phyloP scores from a whole-genome alignment of 1,139 yeast genomes.

The Suhomyces wounanorum region DNA sequence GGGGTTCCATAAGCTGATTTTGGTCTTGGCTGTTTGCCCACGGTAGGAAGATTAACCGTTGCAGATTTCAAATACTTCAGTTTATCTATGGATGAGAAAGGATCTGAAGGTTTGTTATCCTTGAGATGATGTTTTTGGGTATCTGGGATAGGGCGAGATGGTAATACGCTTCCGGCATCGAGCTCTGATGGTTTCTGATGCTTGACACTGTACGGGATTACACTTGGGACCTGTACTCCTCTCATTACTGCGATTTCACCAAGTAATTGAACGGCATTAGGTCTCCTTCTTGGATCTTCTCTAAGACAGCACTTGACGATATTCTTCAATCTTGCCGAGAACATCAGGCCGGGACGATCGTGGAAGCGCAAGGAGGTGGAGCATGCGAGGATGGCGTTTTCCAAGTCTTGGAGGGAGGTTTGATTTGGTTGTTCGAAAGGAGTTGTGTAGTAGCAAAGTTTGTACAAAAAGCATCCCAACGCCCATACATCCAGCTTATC shows the following conservation, averaged over 20 bases:
- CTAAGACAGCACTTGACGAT: slow-evolving; percentile 63
- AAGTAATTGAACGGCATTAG: slow-evolving; percentile 69
- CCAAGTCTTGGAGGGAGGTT: slow-evolving; percentile 40
- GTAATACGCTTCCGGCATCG: not conserved
- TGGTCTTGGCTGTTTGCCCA: slow-evolving; percentile 19
- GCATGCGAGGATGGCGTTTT: slow-evolving; percentile 39
- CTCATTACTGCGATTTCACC: slow-evolving; percentile 68
- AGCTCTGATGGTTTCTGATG: slow-evolving; percentile 3
- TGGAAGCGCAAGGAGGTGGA: slow-evolving; percentile 35
- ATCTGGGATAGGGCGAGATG: slow-evolving; percentile 5
- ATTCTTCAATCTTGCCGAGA: slow-evolving; percentile 51
- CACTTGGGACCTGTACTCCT: slow-evolving; percentile 56
- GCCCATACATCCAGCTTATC: slow-evolving; percentile 98
- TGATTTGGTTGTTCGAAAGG: slow-evolving; percentile 79
- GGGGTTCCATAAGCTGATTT: slow-evolving; percentile 20
- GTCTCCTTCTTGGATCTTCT: slow-evolving; percentile 71
- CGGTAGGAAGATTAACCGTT: slow-evolving; percentile 12
- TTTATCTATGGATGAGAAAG: slow-evolving; percentile 44
- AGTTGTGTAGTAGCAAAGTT: slow-evolving; percentile 89
- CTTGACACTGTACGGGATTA: slow-evolving; percentile 39
- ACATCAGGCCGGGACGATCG: slow-evolving; percentile 42
- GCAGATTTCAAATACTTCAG: slow-evolving; percentile 25
- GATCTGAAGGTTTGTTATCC: slow-evolving; percentile 26
- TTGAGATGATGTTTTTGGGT: slow-evolving; percentile 5
- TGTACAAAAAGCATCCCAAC: slow-evolving; percentile 85